phyloP scores from a whole-genome alignment of 305 asterid genomes.

The Coffea humblotiana region DNA sequence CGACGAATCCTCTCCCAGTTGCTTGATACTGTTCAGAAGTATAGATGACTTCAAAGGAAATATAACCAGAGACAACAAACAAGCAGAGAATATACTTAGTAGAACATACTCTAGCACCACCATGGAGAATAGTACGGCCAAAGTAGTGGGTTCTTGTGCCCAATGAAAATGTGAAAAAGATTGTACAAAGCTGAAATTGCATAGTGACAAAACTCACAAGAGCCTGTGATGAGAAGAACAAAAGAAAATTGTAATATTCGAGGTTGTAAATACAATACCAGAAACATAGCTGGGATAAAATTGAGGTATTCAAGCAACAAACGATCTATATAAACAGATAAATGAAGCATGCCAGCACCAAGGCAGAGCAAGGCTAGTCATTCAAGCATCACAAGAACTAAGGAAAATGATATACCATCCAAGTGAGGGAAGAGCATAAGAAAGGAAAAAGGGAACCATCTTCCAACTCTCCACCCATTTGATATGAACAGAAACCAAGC shows the following conservation, averaged over 20 bases:
- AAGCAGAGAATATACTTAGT: no score
- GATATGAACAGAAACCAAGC: neutral
- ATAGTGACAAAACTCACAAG: slow-evolving; percentile 90
- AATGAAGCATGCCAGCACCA: no score
- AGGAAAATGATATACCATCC: neutral
- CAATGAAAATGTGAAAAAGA: slow-evolving; percentile 92
- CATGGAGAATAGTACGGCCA: slow-evolving; percentile 46
- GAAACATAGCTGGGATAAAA: neutral
- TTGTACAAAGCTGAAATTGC: slow-evolving; percentile 98
- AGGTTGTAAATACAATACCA: neutral
- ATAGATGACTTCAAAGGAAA: slow-evolving; percentile 35
- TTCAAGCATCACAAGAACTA: neutral
- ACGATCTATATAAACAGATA: no score
- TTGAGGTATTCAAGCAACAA: neutral
- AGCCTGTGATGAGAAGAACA: slow-evolving; percentile 56
- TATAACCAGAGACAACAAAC: no score
- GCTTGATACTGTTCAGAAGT: slow-evolving; percentile 92
- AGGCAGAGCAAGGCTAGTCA: no score
- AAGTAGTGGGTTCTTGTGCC: slow-evolving; percentile 98
- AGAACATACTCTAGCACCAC: no score
- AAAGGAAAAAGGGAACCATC: neutral
- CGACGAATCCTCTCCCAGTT: slow-evolving; percentile 98
- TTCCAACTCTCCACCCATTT: neutral
- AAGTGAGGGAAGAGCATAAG: neutral
- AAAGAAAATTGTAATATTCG: neutral